Conservation (phyloP, 1,284 basidiomycete genomes). For the Naganishia sp. region DNA sequence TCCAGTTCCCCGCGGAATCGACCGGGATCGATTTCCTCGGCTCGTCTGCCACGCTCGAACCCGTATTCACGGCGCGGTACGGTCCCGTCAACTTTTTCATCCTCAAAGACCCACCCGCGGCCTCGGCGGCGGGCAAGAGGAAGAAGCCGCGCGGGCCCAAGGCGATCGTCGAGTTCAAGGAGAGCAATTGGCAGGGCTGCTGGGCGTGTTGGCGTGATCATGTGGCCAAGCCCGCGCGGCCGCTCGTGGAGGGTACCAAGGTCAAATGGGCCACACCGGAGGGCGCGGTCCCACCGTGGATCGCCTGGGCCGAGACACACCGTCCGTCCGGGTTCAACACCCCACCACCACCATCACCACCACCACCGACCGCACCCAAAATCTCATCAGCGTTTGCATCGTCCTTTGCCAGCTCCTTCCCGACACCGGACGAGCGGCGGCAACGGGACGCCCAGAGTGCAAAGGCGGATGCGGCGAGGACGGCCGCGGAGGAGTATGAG, state of each 20-base stretch:
- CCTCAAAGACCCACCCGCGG: constrained; percentile 38
- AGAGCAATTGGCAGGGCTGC: constrained; percentile 55
- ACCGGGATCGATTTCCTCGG: constrained; percentile 13
- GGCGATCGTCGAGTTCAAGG: constrained; percentile 52
- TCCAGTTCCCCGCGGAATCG: constrained; percentile 43
- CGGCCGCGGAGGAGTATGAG: constrained; percentile 68
- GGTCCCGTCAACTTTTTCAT: constrained; percentile 46
- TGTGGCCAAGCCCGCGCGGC: constrained; percentile 61
- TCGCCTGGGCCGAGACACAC: constrained; percentile 63
- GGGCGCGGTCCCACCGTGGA: constrained; percentile 60
- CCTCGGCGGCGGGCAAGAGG: constrained; percentile 15
- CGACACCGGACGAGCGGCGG: constrained; percentile 38
- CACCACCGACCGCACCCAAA: background rate
- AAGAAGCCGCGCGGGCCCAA: constrained; percentile 52
- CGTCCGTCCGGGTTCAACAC: constrained; percentile 8
- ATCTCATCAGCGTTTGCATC: constrained; percentile 60
- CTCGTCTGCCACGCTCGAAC: constrained; percentile 36
- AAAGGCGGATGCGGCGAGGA: constrained; percentile 30
- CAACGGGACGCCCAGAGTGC: constrained; percentile 36
- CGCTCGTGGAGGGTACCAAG: constrained; percentile 62
- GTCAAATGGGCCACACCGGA: constrained; percentile 67
- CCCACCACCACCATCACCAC: background rate
- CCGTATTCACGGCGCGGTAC: constrained; percentile 38
- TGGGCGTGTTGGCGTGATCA: constrained; percentile 51
- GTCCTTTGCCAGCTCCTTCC: constrained; percentile 22